Conservation (phyloP, 208 protist genomes). For the Leishmania tarentolae region DNA sequence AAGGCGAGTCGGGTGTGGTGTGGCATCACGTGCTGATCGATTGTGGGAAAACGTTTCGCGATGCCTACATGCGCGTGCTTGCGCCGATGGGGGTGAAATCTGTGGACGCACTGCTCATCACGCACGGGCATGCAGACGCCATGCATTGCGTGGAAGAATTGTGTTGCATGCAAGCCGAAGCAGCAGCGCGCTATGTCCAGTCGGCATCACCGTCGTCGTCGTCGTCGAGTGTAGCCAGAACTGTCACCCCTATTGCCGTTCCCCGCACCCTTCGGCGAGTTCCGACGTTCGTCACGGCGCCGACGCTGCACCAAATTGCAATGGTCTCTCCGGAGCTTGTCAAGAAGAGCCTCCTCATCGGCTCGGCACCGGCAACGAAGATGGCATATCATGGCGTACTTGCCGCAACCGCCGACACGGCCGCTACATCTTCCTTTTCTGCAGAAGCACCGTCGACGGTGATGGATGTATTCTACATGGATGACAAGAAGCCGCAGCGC, state of each 20-base stretch:
- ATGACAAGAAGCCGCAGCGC: slow-evolving; percentile 37
- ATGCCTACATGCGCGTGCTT: slow-evolving; percentile 87
- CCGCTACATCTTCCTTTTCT: slow-evolving; percentile 15
- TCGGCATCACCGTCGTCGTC: background rate
- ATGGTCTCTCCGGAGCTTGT: slow-evolving; percentile 53
- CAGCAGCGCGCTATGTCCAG: slow-evolving; percentile 13
- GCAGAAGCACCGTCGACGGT: slow-evolving; percentile 5
- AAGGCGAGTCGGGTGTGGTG: slow-evolving; percentile 16
- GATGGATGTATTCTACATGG: slow-evolving; percentile 51
- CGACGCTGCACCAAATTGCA: slow-evolving; percentile 57
- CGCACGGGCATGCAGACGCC: slow-evolving; percentile 89
- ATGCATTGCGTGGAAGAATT: slow-evolving; percentile 86
- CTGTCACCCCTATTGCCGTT: background rate
- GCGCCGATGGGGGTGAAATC: slow-evolving; percentile 47
- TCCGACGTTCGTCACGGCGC: slow-evolving; percentile 56
- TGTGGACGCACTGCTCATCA: slow-evolving; percentile 86
- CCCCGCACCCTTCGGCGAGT: slow-evolving; percentile 43
- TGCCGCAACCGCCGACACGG: slow-evolving; percentile 10
- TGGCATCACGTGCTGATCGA: slow-evolving; percentile 74
- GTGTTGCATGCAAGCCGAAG: slow-evolving; percentile 74
- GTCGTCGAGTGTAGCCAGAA: background rate
- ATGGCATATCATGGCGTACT: slow-evolving; percentile 12
- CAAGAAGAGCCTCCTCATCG: slow-evolving; percentile 24
- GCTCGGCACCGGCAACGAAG: slow-evolving; percentile 24
- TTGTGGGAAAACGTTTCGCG: slow-evolving; percentile 91